Evolutionary conservation across 192 early-diverging fungal genomes (phyloP).

Genomic region (Pilobolus umbonatus): DNA sequence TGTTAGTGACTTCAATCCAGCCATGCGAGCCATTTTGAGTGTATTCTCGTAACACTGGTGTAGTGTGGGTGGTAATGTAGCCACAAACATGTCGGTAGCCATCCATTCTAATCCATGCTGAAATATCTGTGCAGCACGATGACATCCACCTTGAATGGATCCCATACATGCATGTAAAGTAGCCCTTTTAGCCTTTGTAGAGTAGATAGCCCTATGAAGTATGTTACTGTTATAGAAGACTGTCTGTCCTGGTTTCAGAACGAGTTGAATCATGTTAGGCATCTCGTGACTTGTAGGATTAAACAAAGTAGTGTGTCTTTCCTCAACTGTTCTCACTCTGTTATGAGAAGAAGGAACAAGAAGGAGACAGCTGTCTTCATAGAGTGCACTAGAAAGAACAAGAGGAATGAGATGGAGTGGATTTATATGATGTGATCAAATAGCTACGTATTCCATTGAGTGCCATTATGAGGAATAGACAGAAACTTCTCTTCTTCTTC

Average conservation of each 20-base stretch:
- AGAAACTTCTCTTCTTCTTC: conserved; percentile 36
- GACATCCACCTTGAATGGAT: conserved; percentile 38
- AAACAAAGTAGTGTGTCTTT: conserved; percentile 39
- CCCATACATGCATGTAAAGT: conserved; percentile 47
- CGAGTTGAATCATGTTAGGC: conserved; percentile 33
- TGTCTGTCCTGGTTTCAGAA: conserved; percentile 41
- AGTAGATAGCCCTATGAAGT: conserved; percentile 42
- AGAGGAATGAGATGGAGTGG: neutral
- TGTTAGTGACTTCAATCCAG: conserved; percentile 10
- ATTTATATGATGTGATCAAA: neutral
- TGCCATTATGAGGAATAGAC: conserved; percentile 44
- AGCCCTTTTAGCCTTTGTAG: conserved; percentile 30
- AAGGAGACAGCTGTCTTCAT: conserved; percentile 41
- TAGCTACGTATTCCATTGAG: conserved; percentile 46
- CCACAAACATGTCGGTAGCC: conserved; percentile 29
- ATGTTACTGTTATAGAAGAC: conserved; percentile 52
- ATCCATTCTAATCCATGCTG: conserved; percentile 49
- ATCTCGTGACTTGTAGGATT: conserved; percentile 37
- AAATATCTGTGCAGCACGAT: conserved; percentile 42
- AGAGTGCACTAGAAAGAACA: conserved; percentile 30
- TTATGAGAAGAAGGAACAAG: conserved; percentile 41
- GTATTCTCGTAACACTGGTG: conserved; percentile 33
- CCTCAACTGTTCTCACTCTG: conserved; percentile 36
- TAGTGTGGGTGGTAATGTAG: conserved; percentile 32
- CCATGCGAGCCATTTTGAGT: conserved; percentile 24